Evolutionary conservation across 1,284 basidiomycete genomes (phyloP).

Genomic region (Cutaneotrichosporon dermatis): DNA sequence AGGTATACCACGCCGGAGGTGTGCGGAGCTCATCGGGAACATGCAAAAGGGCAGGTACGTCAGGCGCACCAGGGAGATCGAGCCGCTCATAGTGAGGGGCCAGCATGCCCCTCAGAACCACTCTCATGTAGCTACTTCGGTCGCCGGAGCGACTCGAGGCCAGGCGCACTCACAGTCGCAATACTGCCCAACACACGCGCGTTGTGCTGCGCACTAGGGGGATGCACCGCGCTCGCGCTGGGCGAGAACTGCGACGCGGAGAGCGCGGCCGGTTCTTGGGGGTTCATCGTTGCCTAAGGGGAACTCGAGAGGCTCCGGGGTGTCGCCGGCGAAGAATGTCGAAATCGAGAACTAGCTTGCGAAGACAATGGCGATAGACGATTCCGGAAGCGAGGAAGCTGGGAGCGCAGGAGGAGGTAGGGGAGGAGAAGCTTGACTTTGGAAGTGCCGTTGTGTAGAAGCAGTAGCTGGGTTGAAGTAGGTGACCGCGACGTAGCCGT

Average conservation of each 20-base stretch:
- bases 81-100: too few relatives aligned
- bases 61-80: not conserved
- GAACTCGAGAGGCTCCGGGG: too few relatives aligned
- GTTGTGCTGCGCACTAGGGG: slow-evolving; percentile 68
- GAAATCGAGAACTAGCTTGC: too few relatives aligned
- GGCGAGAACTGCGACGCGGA: slow-evolving; percentile 34
- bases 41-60: not conserved
- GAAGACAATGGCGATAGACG: too few relatives aligned
- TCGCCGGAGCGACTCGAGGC: not conserved
- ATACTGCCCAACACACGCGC: slow-evolving; percentile 53
- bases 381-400: too few relatives aligned
- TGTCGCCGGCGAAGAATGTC: too few relatives aligned
- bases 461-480: too few relatives aligned
- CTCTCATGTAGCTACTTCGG: not conserved
- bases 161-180: slow-evolving; percentile 32
- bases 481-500: too few relatives aligned
- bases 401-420: too few relatives aligned
- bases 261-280: slow-evolving; percentile 22
- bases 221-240: slow-evolving; percentile 54
- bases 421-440: too few relatives aligned
- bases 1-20: not conserved
- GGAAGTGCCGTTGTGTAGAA: too few relatives aligned
- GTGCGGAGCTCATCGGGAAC: not conserved
- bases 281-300: slow-evolving; percentile 21
- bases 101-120: not conserved